Evolutionary conservation across 148 eudicot genomes (phyloP).

Genomic region (Camellia sinensis): DNA sequence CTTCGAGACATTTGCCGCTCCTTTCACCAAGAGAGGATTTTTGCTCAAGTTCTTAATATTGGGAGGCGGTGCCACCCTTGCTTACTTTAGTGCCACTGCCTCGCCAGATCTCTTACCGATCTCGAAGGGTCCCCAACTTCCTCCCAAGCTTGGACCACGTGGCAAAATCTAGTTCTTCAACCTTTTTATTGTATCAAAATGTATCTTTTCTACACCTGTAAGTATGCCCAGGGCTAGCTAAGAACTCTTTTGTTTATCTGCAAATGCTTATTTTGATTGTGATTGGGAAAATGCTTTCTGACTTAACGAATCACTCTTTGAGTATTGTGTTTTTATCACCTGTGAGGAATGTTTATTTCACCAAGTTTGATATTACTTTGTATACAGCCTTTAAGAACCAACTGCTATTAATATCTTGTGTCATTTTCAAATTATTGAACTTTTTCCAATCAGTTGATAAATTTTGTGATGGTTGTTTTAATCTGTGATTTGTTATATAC

Average conservation of each 20-base stretch:
- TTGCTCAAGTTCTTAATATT: conserved; percentile 88
- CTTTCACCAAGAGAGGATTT: conserved; percentile 98
- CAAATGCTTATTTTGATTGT: neutral
- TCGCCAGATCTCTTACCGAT: conserved; percentile 79
- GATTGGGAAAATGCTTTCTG: conserved; percentile 1
- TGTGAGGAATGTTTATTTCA: neutral
- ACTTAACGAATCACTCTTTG: neutral
- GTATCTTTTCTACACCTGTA: conserved; percentile 27
- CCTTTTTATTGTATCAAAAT: conserved; percentile 19
- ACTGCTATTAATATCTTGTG: neutral
- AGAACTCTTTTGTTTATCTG: conserved; percentile 4
- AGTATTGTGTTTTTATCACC: neutral
- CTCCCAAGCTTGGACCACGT: conserved; percentile 92
- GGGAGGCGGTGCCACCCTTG: conserved; percentile 86
- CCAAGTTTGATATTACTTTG: neutral
- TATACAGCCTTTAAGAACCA: neutral
- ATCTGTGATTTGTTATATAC: too few relatives aligned
- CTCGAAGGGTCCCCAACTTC: conserved; percentile 91
- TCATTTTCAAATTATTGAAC: too few relatives aligned
- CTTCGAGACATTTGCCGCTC: conserved; percentile 98
- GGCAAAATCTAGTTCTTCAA: conserved; percentile 67
- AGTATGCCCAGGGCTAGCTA: conserved; percentile 25
- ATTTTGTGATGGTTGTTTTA: too few relatives aligned
- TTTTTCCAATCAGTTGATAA: too few relatives aligned
- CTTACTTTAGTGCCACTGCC: conserved; percentile 78